Evolutionary conservation across 306 rosid species (phyloP), one percentile per base, ranked within the genome.

Genomic region (Trifolium pratense): DNA sequence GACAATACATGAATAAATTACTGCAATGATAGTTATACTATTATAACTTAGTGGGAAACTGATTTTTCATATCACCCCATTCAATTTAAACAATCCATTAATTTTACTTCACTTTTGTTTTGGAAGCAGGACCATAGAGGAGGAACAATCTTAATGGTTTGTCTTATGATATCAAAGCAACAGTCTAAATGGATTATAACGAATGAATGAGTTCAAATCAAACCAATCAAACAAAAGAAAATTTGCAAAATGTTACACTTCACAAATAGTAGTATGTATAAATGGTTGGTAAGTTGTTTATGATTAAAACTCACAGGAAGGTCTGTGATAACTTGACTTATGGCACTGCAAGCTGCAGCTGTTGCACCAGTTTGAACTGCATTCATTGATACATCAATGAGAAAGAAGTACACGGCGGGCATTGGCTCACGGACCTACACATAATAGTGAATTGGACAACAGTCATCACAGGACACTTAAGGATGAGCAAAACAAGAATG

Each of bases 311-410:
- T 94, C 90, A 94, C 99, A 69, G 97, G 96, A 78, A 94, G 90
- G 78, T 94, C 99, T 13, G 85, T 26, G 79, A 94, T 89, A 77
- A 94, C 97, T 94, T 90, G 97, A 86, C 66, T 82, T 78, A 94
- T 91, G 78, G 96, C 97, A 88, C 95, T 87, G 95, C 99, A 94
- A 66, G 99, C 99, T 78, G 99, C 99, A 76, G 93, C 99, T 59
- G 99, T 83, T 58, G 99, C 99, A 82, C 99, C 99, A 81, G 95
- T 94, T 87, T 94, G 97, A 68, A 94, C 79, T 51, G 99, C 95
- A 79, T 94, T 94, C 96, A 89, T 88, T 66, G 99, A 91, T 55
- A 91, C 99, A 87, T 94, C 99, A 29, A 94, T 81, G 78, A 94
- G 97, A 80, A 91, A 94, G 82, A 94, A 94, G 82, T 87, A 94